phyloP scores from a whole-genome alignment of 805 yeast genomes.

The Dipodascus geniculatus region DNA sequence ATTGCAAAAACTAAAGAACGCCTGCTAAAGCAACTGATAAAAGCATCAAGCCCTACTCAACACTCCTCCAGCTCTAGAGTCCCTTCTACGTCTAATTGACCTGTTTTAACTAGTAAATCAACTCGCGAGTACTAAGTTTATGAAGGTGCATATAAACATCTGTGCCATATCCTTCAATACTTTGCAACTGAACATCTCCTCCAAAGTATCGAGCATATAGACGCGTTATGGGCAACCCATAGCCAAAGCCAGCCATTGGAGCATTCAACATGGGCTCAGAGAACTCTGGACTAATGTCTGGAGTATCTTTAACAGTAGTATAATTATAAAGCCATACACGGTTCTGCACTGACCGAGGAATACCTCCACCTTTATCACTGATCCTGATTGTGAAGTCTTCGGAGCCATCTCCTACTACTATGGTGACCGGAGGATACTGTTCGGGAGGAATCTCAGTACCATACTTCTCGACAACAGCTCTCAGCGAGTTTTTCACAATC shows the following conservation, averaged over 20 bases:
- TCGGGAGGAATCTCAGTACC: conserved; percentile 57
- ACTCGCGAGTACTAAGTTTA: conserved; percentile 43
- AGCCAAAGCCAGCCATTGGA: conserved; percentile 92
- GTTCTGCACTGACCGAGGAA: conserved; percentile 73
- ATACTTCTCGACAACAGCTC: conserved; percentile 82
- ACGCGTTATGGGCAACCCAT: conserved; percentile 78
- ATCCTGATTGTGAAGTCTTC: conserved; percentile 87
- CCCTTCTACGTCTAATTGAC: neutral
- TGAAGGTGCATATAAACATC: conserved; percentile 83
- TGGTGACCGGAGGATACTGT: conserved; percentile 71
- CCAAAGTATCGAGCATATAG: conserved; percentile 84
- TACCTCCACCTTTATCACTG: conserved; percentile 92
- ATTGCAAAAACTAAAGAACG: neutral
- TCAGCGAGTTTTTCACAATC: conserved; percentile 69
- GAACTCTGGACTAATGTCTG: conserved; percentile 47
- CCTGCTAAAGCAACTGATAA: neutral
- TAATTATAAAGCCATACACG: conserved; percentile 85
- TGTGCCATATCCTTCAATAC: conserved; percentile 93
- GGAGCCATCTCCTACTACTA: conserved; percentile 77
- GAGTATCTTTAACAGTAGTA: conserved; percentile 72
- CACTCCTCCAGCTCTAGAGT: neutral
- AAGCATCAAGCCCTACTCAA: neutral
- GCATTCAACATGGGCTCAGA: conserved; percentile 61
- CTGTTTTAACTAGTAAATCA: conserved; percentile 2
- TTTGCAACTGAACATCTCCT: conserved; percentile 74